These are phyloP conservation scores for Psidium friedrichsthalianum DNA, from an alignment of 345 rosid genomes.

Conservation along the genomic window DNA sequence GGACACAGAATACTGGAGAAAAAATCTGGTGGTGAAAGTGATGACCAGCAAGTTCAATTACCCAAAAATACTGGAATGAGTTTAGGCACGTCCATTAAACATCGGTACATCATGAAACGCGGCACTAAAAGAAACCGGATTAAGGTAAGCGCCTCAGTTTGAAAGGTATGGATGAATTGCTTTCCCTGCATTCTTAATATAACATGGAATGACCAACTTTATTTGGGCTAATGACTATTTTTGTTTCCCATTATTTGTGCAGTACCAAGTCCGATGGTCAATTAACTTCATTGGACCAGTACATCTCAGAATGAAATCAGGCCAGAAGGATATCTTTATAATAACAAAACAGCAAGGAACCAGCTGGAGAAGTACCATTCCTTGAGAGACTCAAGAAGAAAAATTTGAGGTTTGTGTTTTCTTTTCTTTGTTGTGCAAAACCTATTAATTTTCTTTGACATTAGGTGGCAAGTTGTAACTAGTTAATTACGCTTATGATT, in stretches of 20 bases:
- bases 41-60: constrained; percentile 94
- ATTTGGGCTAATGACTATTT: background rate
- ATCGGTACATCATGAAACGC: constrained; percentile 94
- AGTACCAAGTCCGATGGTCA: constrained; percentile 91
- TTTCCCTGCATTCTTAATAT: background rate
- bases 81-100: constrained; percentile 96
- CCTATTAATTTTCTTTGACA: background rate
- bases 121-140: constrained; percentile 83
- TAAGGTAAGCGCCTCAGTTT: constrained; percentile 84
- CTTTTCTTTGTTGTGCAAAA: background rate
- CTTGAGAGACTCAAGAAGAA: constrained; percentile 93
- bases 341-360: constrained; percentile 89
- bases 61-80: constrained; percentile 89
- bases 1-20: constrained; percentile 59
- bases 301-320: constrained; percentile 86
- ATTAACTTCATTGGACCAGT: constrained; percentile 88
- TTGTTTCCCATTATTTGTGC: constrained; percentile 6
- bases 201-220: background rate
- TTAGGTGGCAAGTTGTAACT: background rate
- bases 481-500: background rate
- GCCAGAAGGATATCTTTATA: constrained; percentile 86
- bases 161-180: constrained; percentile 44
- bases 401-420: constrained; percentile 54
- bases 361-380: constrained; percentile 89
- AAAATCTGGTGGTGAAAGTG: constrained; percentile 37